Evolutionary conservation across 306 rosid species (phyloP).

Genomic region (Alnus rubra): DNA sequence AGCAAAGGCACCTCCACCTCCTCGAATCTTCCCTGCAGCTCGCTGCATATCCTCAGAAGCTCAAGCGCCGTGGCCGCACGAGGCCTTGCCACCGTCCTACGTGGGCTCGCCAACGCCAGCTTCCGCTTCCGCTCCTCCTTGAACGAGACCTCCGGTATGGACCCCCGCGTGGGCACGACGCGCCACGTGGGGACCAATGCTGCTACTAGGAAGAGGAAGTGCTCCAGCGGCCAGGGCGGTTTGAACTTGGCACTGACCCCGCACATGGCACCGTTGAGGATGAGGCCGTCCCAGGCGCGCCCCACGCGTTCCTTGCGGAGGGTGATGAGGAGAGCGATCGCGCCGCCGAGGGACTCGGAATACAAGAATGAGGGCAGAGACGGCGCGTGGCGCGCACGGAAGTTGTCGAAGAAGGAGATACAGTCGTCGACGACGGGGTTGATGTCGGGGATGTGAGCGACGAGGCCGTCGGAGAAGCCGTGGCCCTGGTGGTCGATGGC

Average conservation of each 20-base stretch:
- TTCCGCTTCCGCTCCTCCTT: slow-evolving; percentile 84
- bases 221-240: slow-evolving; percentile 97
- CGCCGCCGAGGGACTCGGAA: slow-evolving; percentile 95
- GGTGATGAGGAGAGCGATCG: slow-evolving; percentile 73
- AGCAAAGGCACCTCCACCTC: slow-evolving; percentile 85
- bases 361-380: slow-evolving; percentile 74
- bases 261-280: slow-evolving; percentile 97
- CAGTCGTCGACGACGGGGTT: slow-evolving; percentile 91
- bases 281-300: slow-evolving; percentile 56
- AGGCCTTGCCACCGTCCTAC: slow-evolving; percentile 61
- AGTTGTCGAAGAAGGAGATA: slow-evolving; percentile 59
- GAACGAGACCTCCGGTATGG: slow-evolving; percentile 74
- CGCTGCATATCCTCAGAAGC: slow-evolving; percentile 73
- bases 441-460: slow-evolving; percentile 80
- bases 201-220: slow-evolving; percentile 66
- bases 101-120: slow-evolving; percentile 77
- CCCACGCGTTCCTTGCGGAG: slow-evolving; percentile 40
- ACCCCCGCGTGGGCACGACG: slow-evolving; percentile 90
- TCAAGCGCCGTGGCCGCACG: slow-evolving; percentile 91
- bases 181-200: slow-evolving; percentile 84
- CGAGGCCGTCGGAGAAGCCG: slow-evolving; percentile 95
- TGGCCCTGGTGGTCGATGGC: slow-evolving; percentile 98
- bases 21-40: slow-evolving; percentile 74
- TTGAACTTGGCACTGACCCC: slow-evolving; percentile 91
- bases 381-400: slow-evolving; percentile 57